These are phyloP conservation scores for Ustilago lituana DNA, from an alignment of 1,284 basidiomycete species.

Conservation along the genomic window DNA sequence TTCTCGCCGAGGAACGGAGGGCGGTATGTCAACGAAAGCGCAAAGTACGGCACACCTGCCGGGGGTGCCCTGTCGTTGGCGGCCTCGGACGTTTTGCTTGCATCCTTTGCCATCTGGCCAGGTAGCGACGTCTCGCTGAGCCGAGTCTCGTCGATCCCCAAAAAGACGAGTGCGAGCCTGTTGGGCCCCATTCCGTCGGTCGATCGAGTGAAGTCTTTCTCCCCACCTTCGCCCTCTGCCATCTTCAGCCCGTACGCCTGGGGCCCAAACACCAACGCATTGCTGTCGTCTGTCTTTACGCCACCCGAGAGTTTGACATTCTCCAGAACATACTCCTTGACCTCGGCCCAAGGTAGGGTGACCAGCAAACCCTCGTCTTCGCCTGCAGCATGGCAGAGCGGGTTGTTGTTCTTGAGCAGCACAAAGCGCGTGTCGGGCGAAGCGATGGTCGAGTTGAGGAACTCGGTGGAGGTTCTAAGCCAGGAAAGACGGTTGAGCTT, in stretches of 20 bases:
- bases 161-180: constrained; percentile 54
- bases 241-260: constrained; percentile 44
- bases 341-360: constrained; percentile 61
- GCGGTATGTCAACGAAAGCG: constrained; percentile 57
- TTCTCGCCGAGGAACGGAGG: constrained; percentile 13
- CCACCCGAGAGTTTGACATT: constrained; percentile 42
- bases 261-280: constrained; percentile 53
- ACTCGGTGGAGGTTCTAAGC: constrained; percentile 61
- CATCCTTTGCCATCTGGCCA: constrained; percentile 36
- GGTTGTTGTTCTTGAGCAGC: constrained; percentile 62
- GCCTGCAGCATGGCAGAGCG: constrained; percentile 56
- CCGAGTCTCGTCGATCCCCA: constrained; percentile 56
- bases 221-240: background rate
- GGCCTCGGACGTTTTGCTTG: constrained; percentile 1
- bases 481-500: constrained; percentile 64
- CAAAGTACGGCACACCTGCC: constrained; percentile 60
- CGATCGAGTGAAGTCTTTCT: constrained; percentile 36
- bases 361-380: constrained; percentile 51
- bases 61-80: constrained; percentile 27
- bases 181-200: constrained; percentile 54
- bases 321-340: constrained; percentile 49
- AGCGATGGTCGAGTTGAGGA: constrained; percentile 64
- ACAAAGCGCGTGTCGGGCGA: constrained; percentile 63
- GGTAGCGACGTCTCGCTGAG: constrained; percentile 28
- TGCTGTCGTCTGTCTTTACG: constrained; percentile 3